Conservation (phyloP, 2,329 filamentous ascomycete genomes). For the Apiospora marii region DNA sequence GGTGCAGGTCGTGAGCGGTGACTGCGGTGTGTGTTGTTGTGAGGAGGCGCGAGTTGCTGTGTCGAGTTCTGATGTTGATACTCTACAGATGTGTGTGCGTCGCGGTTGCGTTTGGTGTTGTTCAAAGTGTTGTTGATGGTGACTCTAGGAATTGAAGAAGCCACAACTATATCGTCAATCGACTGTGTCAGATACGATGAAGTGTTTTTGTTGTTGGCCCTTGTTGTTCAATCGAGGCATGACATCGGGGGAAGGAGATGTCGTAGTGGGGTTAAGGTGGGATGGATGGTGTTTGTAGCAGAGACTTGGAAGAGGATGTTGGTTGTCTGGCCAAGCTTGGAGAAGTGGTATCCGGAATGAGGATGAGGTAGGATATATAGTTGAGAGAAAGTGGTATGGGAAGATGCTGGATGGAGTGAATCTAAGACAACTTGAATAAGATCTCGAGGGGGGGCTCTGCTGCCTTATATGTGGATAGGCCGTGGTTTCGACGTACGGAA, state of each 20-base stretch:
- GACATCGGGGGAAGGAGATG: constrained; percentile 27
- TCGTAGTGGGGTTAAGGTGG: constrained; percentile 23
- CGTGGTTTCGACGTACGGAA: constrained; percentile 19
- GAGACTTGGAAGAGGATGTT: background rate
- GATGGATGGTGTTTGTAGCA: constrained; percentile 22
- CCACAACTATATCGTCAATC: constrained; percentile 29
- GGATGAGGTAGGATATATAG: background rate
- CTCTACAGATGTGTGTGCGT: constrained; percentile 23
- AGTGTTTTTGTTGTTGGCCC: constrained; percentile 22
- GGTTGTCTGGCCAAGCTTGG: constrained; percentile 25
- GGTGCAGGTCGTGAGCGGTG: constrained; percentile 25
- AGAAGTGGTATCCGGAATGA: background rate
- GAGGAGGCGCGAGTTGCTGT: constrained; percentile 8
- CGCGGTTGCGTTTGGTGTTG: constrained; percentile 22
- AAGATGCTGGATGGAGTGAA: constrained; percentile 20
- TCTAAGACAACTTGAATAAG: constrained; percentile 5
- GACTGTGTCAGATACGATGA: constrained; percentile 26
- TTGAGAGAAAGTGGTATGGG: constrained; percentile 3
- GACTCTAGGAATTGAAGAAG: constrained; percentile 24
- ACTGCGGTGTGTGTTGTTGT: constrained; percentile 12
- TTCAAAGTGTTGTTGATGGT: constrained; percentile 29
- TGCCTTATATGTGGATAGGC: constrained; percentile 26
- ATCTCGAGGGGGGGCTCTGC: constrained; percentile 1
- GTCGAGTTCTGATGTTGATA: constrained; percentile 3
- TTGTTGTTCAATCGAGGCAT: constrained; percentile 27